phyloP scores from a whole-genome alignment of 495 filamentous ascomycete species.

The Penicillium chermesinum region DNA sequence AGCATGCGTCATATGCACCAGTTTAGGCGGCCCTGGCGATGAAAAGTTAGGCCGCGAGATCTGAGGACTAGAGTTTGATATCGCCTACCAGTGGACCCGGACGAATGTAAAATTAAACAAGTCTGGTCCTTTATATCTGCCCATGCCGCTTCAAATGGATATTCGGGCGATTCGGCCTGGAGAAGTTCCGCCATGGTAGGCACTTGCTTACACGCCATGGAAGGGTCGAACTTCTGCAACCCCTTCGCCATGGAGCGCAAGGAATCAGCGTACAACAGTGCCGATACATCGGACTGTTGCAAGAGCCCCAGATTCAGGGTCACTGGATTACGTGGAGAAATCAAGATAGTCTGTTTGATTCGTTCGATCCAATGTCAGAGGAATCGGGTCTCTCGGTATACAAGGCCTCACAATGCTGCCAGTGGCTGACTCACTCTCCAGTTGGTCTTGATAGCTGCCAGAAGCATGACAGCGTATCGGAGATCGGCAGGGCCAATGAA shows the following conservation, averaged over 20 bases:
- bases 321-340: conserved; percentile 10
- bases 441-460: conserved; percentile 29
- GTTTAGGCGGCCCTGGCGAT: conserved; percentile 16
- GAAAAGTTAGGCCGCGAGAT: neutral
- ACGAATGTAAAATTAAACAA: conserved; percentile 14
- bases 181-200: conserved; percentile 10
- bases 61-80: neutral
- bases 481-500: conserved; percentile 27
- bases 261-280: conserved; percentile 5
- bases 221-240: conserved; percentile 13
- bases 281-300: conserved; percentile 11
- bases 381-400: neutral
- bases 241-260: conserved; percentile 5
- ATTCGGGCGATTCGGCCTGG: conserved; percentile 1
- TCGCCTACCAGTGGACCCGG: conserved; percentile 15
- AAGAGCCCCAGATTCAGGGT: conserved; percentile 12
- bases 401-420: neutral
- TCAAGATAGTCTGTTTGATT: conserved; percentile 9
- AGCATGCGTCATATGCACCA: conserved; percentile 21
- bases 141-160: conserved; percentile 7
- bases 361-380: neutral
- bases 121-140: conserved; percentile 8
- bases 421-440: conserved; percentile 22
- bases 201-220: conserved; percentile 12
- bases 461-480: conserved; percentile 23